Conservation (phyloP, 2,329 filamentous ascomycete species). For the Aspergillus oerlinghausenensis region DNA sequence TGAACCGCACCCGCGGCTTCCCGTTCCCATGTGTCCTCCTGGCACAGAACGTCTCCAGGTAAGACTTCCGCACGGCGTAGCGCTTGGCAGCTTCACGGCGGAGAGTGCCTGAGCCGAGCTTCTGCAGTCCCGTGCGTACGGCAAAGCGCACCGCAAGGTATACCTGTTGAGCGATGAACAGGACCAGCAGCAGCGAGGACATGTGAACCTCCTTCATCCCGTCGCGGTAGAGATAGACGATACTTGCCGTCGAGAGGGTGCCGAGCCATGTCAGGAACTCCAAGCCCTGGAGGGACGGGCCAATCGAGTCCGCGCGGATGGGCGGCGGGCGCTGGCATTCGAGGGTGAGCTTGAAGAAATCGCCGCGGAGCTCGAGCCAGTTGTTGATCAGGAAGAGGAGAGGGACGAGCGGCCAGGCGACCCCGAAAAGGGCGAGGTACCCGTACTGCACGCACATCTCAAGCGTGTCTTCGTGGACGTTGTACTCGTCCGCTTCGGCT, state of each 20-base stretch:
- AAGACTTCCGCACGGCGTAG: constrained; percentile 70
- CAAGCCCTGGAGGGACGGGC: constrained; percentile 81
- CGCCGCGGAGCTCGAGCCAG: constrained; percentile 89
- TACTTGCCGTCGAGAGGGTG: constrained; percentile 77
- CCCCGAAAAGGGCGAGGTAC: constrained; percentile 85
- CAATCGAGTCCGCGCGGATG: constrained; percentile 87
- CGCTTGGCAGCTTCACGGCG: constrained; percentile 77
- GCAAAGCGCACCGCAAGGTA: constrained; percentile 70
- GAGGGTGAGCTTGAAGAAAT: constrained; percentile 89
- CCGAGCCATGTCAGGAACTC: constrained; percentile 93
- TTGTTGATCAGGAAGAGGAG: constrained; percentile 90
- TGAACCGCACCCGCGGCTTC: constrained; percentile 29
- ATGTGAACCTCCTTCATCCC: constrained; percentile 63
- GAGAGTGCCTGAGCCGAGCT: constrained; percentile 75
- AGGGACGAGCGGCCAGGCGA: constrained; percentile 90
- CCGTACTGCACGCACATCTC: constrained; percentile 92
- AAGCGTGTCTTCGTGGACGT: constrained; percentile 83
- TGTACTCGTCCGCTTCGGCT: constrained; percentile 75
- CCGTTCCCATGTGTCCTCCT: constrained; percentile 4
- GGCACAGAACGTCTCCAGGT: constrained; percentile 51
- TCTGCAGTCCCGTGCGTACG: constrained; percentile 66
- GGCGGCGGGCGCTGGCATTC: constrained; percentile 86
- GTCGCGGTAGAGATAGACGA: constrained; percentile 81
- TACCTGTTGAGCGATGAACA: constrained; percentile 78
- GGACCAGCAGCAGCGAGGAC: constrained; percentile 72